Conservation (phyloP, 179 eudicot species). For the Nepenthes alata region DNA sequence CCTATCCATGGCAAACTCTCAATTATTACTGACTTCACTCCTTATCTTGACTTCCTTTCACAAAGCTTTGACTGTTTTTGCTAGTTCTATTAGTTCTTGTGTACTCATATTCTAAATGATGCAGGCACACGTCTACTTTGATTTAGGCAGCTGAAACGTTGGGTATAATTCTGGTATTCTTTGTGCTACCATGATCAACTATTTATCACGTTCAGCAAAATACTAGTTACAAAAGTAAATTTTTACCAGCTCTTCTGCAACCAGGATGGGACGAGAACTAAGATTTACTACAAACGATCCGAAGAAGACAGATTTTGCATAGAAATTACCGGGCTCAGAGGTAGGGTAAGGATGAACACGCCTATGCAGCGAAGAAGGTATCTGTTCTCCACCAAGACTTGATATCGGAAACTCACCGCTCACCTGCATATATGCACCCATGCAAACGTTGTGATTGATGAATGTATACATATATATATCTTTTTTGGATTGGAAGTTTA, state of each 20-base stretch:
- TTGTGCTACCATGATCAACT: too few relatives aligned
- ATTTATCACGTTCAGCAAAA: too few relatives aligned
- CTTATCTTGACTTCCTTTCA: too few relatives aligned
- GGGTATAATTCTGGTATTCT: neutral
- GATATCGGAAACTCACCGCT: slow-evolving; percentile 79
- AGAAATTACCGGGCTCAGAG: slow-evolving; percentile 27
- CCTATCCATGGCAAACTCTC: too few relatives aligned
- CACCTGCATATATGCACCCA: slow-evolving; percentile 35
- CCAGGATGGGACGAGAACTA: neutral
- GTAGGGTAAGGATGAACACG: slow-evolving; percentile 71
- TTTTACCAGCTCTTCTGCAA: too few relatives aligned
- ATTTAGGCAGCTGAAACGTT: neutral
- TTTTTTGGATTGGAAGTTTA: neutral
- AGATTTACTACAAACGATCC: neutral
- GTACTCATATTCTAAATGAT: neutral
- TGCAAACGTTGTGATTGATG: neutral
- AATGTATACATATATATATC: neutral
- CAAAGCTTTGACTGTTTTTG: too few relatives aligned
- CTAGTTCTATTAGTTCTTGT: too few relatives aligned
- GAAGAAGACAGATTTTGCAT: neutral
- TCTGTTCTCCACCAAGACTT: slow-evolving; percentile 37
- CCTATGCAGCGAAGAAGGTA: slow-evolving; percentile 43
- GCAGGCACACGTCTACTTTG: neutral
- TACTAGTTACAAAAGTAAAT: too few relatives aligned
- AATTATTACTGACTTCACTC: too few relatives aligned